Evolutionary conservation across 345 rosid genomes (phyloP), one percentile per base, ranked within the genome.

Genomic region (Turnera subulata): DNA sequence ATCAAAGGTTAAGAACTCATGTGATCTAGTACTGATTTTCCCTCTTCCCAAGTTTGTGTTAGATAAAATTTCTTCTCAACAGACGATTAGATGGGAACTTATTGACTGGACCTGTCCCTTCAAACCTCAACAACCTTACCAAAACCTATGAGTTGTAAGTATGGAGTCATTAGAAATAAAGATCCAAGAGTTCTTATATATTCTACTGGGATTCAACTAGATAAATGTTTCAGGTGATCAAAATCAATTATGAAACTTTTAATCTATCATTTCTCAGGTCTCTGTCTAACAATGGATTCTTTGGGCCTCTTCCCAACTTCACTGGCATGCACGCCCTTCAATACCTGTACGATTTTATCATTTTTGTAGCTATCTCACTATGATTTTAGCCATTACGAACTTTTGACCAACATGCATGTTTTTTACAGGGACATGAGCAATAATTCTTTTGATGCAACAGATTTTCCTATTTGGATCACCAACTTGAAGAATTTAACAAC

Each of bases 391-490:
- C n/a, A n/a, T n/a, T n/a, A n/a, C n/a, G n/a, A n/a, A n/a, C 39
- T 9, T 25, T 38, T 7, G 9, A 68, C 39, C 2, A 33, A 23
- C 11, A 21, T 46, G 56, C 47, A 59, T n/a, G n/a, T n/a, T n/a
- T n/a, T 25, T 17, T 62, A 62, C 81, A 93, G 99, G 77, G 97
- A 85, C 65, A 50, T 90, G 58, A 87, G 97, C 72, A 90, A 84
- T 70, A 93, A 90, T 33, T 74, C 69, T 48, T 87, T 93, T 23
- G 67, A 62, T 1, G 2, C 58, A 17, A 39, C 90, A 33, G 67
- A 47, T 1, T 40, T 90, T 66, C 95, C 92, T 49, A 17, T 75
- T 6, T 93, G 97, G 97, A 29, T 82, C 38, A 59, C 77, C 33
- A 58, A 71, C 5, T 66, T 80, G 35, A 44, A 23, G 35, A 67